A percentile compares a stretch with the other conserved stretches of the same genome.
phyloP scores from a whole-genome alignment of 2,329 filamentous ascomycete species.

The Trichophyton rubrum region DNA sequence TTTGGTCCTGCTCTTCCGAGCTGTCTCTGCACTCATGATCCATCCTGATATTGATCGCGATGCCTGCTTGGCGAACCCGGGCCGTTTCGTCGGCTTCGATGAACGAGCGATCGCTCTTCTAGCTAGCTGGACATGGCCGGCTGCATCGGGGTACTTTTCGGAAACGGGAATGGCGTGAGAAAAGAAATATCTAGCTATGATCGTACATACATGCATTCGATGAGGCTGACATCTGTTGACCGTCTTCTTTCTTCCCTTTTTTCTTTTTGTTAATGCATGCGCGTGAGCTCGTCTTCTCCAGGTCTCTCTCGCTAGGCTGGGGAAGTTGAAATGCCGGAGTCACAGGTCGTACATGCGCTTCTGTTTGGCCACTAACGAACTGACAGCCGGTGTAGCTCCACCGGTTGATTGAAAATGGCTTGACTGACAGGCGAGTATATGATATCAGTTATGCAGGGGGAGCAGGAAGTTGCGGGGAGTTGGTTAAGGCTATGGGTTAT shows the following conservation, averaged over 20 bases:
- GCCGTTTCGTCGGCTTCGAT: background rate
- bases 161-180: slow-evolving; percentile 1
- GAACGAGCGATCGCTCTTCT: background rate
- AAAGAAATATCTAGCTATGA: background rate
- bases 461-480: background rate
- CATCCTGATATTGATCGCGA: background rate
- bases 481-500: background rate
- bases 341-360: background rate
- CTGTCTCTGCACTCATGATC: background rate
- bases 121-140: background rate
- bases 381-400: background rate
- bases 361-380: background rate
- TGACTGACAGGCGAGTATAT: background rate
- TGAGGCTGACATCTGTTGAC: slow-evolving; percentile 2
- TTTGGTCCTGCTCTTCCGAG: background rate
- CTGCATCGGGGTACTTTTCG: background rate
- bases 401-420: background rate
- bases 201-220: background rate
- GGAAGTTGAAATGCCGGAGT: background rate
- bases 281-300: background rate
- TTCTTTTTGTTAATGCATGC: background rate
- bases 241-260: background rate
- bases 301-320: background rate
- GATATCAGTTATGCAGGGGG: background rate
- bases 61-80: background rate